Percentiles rank a stretch among this genome's conserved stretches.
Conservation (phyloP, 768 basidiomycete genomes). For the Dendrothele bispora region DNA sequence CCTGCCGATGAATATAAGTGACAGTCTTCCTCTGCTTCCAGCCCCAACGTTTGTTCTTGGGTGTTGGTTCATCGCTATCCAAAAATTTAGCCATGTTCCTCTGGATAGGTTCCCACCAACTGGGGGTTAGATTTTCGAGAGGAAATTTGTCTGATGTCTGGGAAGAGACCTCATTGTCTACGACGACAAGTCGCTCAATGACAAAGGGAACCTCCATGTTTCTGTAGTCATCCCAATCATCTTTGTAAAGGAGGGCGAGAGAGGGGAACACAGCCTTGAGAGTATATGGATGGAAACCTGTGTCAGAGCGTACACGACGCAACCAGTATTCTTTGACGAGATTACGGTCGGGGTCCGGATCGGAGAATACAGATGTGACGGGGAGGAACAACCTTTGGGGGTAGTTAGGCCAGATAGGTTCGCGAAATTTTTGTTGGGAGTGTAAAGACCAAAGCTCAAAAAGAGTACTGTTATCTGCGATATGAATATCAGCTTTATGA, state of each 20-base stretch:
- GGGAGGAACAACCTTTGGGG: conserved; percentile 78
- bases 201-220: conserved; percentile 69
- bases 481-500: conserved; percentile 8
- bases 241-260: conserved; percentile 50
- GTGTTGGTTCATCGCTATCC: conserved; percentile 28
- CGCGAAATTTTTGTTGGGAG: conserved; percentile 26
- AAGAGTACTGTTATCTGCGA: conserved; percentile 65
- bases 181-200: conserved; percentile 74
- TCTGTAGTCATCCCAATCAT: conserved; percentile 79
- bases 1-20: conserved; percentile 69
- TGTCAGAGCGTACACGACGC: conserved; percentile 48
- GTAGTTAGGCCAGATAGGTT: conserved; percentile 60
- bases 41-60: conserved; percentile 31
- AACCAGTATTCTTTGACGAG: conserved; percentile 28
- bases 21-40: conserved; percentile 44
- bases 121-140: conserved; percentile 40
- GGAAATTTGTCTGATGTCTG: conserved; percentile 37
- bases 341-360: conserved; percentile 35
- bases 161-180: conserved; percentile 70
- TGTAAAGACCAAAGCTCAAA: conserved; percentile 80
- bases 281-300: conserved; percentile 72
- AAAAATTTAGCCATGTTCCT: conserved; percentile 44
- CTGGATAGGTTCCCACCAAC: conserved; percentile 73
- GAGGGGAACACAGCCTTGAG: conserved; percentile 36
- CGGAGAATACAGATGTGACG: conserved; percentile 59